phyloP scores from a whole-genome alignment of 495 filamentous ascomycete species.

The Penicillium coprophilum region DNA sequence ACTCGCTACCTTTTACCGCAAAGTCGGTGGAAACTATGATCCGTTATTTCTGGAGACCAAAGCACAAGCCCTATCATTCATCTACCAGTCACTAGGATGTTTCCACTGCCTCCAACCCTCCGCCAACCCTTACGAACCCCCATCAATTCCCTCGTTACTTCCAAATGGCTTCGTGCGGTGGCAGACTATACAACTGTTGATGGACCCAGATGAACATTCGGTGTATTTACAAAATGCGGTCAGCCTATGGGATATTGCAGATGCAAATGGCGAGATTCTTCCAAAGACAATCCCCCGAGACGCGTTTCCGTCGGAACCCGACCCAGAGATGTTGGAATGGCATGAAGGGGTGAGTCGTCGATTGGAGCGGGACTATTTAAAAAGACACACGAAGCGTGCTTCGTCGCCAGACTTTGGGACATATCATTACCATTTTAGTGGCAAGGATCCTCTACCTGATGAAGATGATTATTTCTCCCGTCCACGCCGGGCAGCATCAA shows the following conservation, averaged over 20 bases:
- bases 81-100: slow-evolving; percentile 89
- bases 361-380: slow-evolving; percentile 44
- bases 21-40: slow-evolving; percentile 88
- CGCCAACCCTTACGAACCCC: slow-evolving; percentile 67
- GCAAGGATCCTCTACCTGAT: slow-evolving; percentile 32
- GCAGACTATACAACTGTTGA: slow-evolving; percentile 88
- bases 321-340: slow-evolving; percentile 79
- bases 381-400: slow-evolving; percentile 31
- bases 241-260: slow-evolving; percentile 66
- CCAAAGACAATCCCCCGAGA: slow-evolving; percentile 73
- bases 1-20: slow-evolving; percentile 83
- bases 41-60: slow-evolving; percentile 80
- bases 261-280: slow-evolving; percentile 74
- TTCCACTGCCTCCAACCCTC: slow-evolving; percentile 74
- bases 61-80: slow-evolving; percentile 72
- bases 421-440: slow-evolving; percentile 35
- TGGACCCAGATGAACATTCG: slow-evolving; percentile 86
- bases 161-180: slow-evolving; percentile 83
- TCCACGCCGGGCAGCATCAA: slow-evolving; percentile 19
- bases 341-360: slow-evolving; percentile 64
- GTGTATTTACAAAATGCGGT: slow-evolving; percentile 81
- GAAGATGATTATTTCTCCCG: slow-evolving; percentile 33
- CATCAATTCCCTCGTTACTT: slow-evolving; percentile 79
- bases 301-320: slow-evolving; percentile 72
- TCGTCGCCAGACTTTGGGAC: slow-evolving; percentile 37